Conservation (phyloP, 257 asterid genomes). For the Gynochthodes officinalis region DNA sequence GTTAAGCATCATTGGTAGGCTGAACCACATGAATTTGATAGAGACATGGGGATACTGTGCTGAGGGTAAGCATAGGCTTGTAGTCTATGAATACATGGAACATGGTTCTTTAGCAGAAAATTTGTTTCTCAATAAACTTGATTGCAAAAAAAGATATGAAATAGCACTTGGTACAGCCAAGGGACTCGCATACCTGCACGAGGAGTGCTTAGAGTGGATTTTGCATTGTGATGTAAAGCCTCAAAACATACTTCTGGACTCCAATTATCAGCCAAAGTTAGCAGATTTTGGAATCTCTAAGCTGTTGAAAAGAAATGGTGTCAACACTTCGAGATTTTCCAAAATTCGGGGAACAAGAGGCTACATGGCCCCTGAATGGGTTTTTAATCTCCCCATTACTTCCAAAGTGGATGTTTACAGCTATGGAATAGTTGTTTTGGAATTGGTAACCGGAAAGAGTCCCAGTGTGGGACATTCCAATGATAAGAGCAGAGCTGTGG, state of each 20-base stretch:
- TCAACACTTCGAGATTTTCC: slow-evolving; percentile 15
- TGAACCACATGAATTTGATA: slow-evolving; percentile 32
- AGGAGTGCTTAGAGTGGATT: slow-evolving; percentile 48
- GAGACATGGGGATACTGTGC: slow-evolving; percentile 30
- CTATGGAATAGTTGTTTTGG: slow-evolving; percentile 40
- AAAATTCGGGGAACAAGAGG: slow-evolving; percentile 40
- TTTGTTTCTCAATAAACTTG: slow-evolving; percentile 21
- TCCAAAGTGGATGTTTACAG: slow-evolving; percentile 48
- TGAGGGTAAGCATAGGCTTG: slow-evolving; percentile 27
- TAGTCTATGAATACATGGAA: slow-evolving; percentile 36
- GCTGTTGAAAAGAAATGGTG: slow-evolving; percentile 16
- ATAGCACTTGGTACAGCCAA: slow-evolving; percentile 36
- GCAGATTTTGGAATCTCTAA: slow-evolving; percentile 46
- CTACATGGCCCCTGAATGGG: slow-evolving; percentile 51
- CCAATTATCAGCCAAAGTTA: slow-evolving; percentile 30
- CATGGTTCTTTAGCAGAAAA: slow-evolving; percentile 31
- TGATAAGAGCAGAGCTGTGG: slow-evolving; percentile 2
- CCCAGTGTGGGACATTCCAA: background rate
- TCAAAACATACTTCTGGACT: slow-evolving; percentile 31
- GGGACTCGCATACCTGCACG: slow-evolving; percentile 46
- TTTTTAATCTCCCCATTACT: slow-evolving; percentile 35
- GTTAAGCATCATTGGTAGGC: slow-evolving; percentile 25
- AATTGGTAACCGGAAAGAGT: slow-evolving; percentile 32
- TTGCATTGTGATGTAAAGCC: slow-evolving; percentile 38
- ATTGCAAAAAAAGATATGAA: slow-evolving; percentile 33